A percentile compares a stretch with the other conserved stretches of the same genome.
Conservation (phyloP, 1,284 basidiomycete genomes). For the Cystobasidium pallidum region DNA sequence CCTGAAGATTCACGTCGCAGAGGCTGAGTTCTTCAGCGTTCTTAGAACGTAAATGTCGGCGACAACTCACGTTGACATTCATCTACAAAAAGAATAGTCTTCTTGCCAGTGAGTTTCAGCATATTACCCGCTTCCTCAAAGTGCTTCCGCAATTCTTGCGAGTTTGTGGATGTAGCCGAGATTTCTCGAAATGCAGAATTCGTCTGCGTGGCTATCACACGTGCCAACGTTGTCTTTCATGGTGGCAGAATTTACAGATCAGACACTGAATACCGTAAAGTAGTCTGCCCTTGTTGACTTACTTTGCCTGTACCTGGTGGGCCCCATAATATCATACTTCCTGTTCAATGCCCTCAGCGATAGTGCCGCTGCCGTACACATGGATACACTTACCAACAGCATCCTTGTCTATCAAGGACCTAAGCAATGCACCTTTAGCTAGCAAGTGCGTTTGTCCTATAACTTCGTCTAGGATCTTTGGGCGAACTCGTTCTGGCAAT, state of each 20-base stretch:
- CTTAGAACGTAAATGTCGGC: too few relatives aligned
- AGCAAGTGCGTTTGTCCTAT: constrained; percentile 70
- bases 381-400: constrained; percentile 34
- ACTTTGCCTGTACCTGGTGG: constrained; percentile 66
- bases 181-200: constrained; percentile 70
- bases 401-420: constrained; percentile 60
- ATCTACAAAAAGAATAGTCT: constrained; percentile 77
- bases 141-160: constrained; percentile 75
- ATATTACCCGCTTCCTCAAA: constrained; percentile 78
- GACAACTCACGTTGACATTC: constrained; percentile 73
- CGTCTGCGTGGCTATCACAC: constrained; percentile 67
- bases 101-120: constrained; percentile 70
- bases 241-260: constrained; percentile 52
- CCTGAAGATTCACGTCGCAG: too few relatives aligned
- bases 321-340: constrained; percentile 62
- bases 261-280: too few relatives aligned
- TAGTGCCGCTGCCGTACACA: neutral
- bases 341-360: neutral
- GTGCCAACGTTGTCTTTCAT: constrained; percentile 74
- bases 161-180: constrained; percentile 63
- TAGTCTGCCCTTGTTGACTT: constrained; percentile 24
- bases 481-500: constrained; percentile 69
- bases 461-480: constrained; percentile 66
- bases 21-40: too few relatives aligned
- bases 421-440: constrained; percentile 63